phyloP scores from a whole-genome alignment of 2,329 filamentous ascomycete species.

The Sclerotinia borealis region DNA sequence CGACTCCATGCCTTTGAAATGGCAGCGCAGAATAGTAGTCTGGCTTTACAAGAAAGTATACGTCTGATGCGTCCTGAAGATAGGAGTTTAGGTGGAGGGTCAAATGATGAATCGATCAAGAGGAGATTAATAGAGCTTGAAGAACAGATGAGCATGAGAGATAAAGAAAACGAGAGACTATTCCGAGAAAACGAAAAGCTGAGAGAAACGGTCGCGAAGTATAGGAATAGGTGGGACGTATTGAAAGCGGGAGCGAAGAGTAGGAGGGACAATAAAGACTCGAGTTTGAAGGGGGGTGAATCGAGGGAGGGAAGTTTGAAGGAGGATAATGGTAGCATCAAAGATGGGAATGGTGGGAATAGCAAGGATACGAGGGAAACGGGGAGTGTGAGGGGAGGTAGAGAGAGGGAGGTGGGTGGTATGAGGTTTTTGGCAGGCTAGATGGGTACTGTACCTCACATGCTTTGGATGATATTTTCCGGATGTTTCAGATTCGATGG shows the following conservation, averaged over 20 bases:
- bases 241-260: constrained; percentile 58
- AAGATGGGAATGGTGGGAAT: not conserved
- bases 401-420: not conserved
- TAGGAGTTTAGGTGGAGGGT: constrained; percentile 16
- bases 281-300: constrained; percentile 14
- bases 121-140: constrained; percentile 59
- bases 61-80: constrained; percentile 49
- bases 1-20: constrained; percentile 91
- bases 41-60: constrained; percentile 80
- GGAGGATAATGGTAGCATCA: not conserved
- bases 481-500: not conserved
- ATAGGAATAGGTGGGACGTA: constrained; percentile 62
- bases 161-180: constrained; percentile 58
- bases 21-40: constrained; percentile 78
- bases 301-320: not conserved
- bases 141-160: constrained; percentile 52
- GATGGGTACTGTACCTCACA: not conserved
- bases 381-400: not conserved
- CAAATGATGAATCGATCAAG: constrained; percentile 40
- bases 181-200: constrained; percentile 56
- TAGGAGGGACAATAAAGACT: constrained; percentile 26
- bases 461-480: not conserved
- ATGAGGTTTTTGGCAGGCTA: not conserved
- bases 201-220: constrained; percentile 46
- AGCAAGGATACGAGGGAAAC: not conserved